Evolutionary conservation across 106 monocot species (phyloP).

Genomic region (Cymbidium sinense): DNA sequence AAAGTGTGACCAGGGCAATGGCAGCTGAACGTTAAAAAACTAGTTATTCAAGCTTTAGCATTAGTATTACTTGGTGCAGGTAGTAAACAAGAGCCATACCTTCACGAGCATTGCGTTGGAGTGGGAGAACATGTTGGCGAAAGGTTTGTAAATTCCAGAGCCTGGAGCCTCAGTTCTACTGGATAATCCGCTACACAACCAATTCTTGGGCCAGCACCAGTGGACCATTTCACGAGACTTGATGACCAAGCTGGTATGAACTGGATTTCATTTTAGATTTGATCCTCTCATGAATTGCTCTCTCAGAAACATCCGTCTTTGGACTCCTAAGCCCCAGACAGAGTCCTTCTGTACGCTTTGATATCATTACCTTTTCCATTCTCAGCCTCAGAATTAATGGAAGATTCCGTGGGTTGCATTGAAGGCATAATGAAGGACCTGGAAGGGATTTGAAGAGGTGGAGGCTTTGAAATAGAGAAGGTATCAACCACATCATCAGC

Average conservation of each 20-base stretch:
- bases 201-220: constrained; percentile 86
- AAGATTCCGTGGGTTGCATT: background rate
- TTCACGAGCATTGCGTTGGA: background rate
- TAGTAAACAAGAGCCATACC: background rate
- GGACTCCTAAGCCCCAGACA: constrained; percentile 82
- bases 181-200: constrained; percentile 94
- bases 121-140: constrained; percentile 38
- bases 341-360: constrained; percentile 42
- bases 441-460: constrained; percentile 25
- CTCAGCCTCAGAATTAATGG: background rate
- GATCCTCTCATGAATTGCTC: constrained; percentile 61
- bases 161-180: constrained; percentile 57
- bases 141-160: constrained; percentile 66
- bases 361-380: constrained; percentile 5
- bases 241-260: constrained; percentile 77
- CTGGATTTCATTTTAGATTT: constrained; percentile 54
- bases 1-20: too few species aligned
- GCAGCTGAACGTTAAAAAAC: too few species aligned
- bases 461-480: constrained; percentile 8
- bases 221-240: constrained; percentile 73
- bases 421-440: background rate
- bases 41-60: too few species aligned
- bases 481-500: constrained; percentile 1
- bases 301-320: constrained; percentile 45
- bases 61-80: too few species aligned